These are phyloP conservation scores for Backusella circina DNA, from an alignment of 192 early-diverging fungal species.

Conservation along the genomic window DNA sequence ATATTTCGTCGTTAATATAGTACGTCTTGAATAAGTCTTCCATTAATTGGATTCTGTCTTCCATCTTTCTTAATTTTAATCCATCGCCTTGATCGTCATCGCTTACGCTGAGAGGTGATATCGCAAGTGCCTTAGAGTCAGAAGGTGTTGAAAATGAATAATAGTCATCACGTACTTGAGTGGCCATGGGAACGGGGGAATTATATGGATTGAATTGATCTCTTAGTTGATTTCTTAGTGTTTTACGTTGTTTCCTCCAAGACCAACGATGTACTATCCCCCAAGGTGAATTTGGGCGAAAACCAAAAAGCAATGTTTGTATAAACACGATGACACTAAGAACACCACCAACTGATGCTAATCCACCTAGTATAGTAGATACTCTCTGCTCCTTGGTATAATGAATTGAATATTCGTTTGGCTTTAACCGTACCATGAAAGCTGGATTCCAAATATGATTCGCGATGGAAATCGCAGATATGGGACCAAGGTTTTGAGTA, in stretches of 20 bases:
- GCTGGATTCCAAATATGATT: neutral
- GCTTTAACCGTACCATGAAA: neutral
- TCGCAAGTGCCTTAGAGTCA: neutral
- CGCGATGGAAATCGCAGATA: neutral
- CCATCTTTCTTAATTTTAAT: neutral
- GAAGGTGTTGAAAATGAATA: neutral
- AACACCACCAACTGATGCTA: slow-evolving; percentile 11
- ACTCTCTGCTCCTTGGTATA: neutral
- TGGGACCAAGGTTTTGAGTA: neutral
- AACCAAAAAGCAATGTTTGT: slow-evolving; percentile 9
- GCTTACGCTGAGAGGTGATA: neutral
- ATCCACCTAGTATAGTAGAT: no score
- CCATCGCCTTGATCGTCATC: neutral
- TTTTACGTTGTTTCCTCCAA: neutral
- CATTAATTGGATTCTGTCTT: slow-evolving; percentile 12
- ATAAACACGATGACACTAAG: neutral
- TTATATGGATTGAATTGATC: neutral
- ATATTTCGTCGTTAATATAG: slow-evolving; percentile 16
- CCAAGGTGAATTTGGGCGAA: slow-evolving; percentile 14
- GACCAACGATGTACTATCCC: slow-evolving; percentile 18
- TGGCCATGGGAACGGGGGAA: neutral
- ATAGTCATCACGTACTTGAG: neutral
- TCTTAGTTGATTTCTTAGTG: neutral
- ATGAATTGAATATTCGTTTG: neutral
- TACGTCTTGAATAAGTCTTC: slow-evolving; percentile 14